Conservation (phyloP, 768 basidiomycete genomes). For the Lactarius akahatsu region DNA sequence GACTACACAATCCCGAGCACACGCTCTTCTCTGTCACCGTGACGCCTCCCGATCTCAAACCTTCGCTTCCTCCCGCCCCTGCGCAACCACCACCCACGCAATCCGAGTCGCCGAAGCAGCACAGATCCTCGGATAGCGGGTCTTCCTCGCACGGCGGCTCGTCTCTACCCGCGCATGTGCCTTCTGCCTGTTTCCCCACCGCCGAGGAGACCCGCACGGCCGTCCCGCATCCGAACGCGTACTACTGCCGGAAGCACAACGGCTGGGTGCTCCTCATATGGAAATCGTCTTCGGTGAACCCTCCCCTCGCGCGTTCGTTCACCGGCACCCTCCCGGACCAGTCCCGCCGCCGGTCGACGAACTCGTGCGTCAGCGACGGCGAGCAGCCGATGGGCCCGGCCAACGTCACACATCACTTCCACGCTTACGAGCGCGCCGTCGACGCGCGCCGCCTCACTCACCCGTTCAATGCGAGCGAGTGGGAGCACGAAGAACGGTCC, state of each 20-base stretch:
- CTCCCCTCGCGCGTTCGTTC: constrained; percentile 60
- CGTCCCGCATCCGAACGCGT: constrained; percentile 78
- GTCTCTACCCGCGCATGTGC: constrained; percentile 22
- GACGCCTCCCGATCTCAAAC: constrained; percentile 37
- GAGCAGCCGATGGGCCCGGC: constrained; percentile 45
- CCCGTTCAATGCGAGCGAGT: constrained; percentile 54
- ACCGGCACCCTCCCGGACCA: constrained; percentile 54
- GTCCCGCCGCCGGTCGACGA: constrained; percentile 45
- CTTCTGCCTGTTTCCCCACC: constrained; percentile 43
- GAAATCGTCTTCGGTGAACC: constrained; percentile 60
- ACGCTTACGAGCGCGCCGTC: constrained; percentile 67
- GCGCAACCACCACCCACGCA: constrained; percentile 29
- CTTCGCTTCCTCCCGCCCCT: constrained; percentile 30
- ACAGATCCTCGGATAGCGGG: constrained; percentile 11
- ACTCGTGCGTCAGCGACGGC: constrained; percentile 53
- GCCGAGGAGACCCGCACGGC: constrained; percentile 64
- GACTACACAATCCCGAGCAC: constrained; percentile 71
- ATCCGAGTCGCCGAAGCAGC: constrained; percentile 18
- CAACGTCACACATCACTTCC: constrained; percentile 81
- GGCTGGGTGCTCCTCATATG: constrained; percentile 78
- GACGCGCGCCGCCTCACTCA: constrained; percentile 67
- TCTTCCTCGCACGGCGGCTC: constrained; percentile 26
- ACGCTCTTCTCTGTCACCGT: constrained; percentile 62
- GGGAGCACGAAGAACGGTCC: constrained; percentile 51
- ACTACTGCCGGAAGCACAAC: constrained; percentile 80